phyloP scores from a whole-genome alignment of 208 protist species.

The Herpetomonas muscarum region DNA sequence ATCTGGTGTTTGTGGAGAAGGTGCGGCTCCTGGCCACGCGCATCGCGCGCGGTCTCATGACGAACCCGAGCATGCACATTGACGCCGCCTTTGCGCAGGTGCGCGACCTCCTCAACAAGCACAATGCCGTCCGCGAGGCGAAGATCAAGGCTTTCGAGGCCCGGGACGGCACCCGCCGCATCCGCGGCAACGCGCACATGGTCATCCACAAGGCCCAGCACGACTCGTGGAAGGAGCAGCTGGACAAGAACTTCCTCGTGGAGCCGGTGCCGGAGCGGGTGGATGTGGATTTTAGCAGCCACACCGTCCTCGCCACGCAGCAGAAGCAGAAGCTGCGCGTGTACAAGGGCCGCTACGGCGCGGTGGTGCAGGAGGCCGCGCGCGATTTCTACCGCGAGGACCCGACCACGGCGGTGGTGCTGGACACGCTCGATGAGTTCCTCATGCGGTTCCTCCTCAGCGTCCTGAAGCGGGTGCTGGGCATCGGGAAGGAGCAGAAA shows the following conservation, averaged over 20 bases:
- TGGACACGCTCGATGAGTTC: conserved; percentile 91
- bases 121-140: conserved; percentile 74
- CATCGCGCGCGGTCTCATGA: conserved; percentile 80
- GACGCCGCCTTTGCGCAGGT: conserved; percentile 61
- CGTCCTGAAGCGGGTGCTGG: conserved; percentile 82
- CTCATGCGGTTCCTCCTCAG: conserved; percentile 79
- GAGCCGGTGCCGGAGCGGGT: conserved; percentile 70
- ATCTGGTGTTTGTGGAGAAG: conserved; percentile 84
- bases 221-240: conserved; percentile 47
- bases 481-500: conserved; percentile 76
- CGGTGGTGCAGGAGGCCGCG: conserved; percentile 66
- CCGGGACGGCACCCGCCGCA: conserved; percentile 81
- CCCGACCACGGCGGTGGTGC: conserved; percentile 70
- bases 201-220: conserved; percentile 48
- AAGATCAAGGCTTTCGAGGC: conserved; percentile 84
- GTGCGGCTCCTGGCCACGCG: conserved; percentile 74
- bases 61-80: conserved; percentile 81
- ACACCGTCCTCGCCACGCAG: conserved; percentile 83
- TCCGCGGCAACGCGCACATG: conserved; percentile 75
- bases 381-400: conserved; percentile 88
- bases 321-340: conserved; percentile 87
- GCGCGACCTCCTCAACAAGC: conserved; percentile 48
- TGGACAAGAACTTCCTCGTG: conserved; percentile 75
- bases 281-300: conserved; percentile 82
- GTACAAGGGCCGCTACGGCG: conserved; percentile 82